Evolutionary conservation across 2,329 filamentous ascomycete species (phyloP).

Genomic region (Hypomyces perniciosus): DNA sequence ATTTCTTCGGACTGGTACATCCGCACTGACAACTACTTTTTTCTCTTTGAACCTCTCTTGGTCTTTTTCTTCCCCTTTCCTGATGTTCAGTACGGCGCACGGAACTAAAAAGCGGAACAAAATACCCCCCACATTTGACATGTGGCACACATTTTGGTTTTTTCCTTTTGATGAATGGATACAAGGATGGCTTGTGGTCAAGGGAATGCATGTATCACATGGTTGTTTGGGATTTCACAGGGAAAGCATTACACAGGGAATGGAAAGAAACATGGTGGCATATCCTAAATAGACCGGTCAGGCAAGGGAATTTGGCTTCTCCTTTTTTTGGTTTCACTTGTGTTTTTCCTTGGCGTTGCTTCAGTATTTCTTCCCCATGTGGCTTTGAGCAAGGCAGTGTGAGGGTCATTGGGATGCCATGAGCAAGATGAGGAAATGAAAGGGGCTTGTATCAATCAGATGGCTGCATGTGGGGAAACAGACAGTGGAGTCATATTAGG

Average conservation of each 20-base stretch:
- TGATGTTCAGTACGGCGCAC: conserved; percentile 24
- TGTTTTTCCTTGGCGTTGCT: not conserved
- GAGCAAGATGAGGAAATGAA: not conserved
- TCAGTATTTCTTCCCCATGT: not conserved
- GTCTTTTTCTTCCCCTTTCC: conserved; percentile 20
- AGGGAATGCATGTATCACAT: conserved; percentile 8
- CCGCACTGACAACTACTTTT: not conserved
- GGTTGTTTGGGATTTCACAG: conserved; percentile 8
- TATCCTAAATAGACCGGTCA: conserved; percentile 10
- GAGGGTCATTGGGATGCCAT: not conserved
- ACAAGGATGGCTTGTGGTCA: conserved; percentile 5
- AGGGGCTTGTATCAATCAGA: conserved; percentile 6
- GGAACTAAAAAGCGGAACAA: conserved; percentile 25
- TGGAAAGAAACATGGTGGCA: conserved; percentile 10
- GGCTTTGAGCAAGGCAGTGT: not conserved
- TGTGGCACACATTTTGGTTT: conserved; percentile 6
- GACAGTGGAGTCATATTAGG: not conserved
- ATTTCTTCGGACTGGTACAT: too few relatives aligned
- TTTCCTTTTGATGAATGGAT: conserved; percentile 7
- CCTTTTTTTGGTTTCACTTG: conserved; percentile 9
- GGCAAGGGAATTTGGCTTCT: conserved; percentile 9
- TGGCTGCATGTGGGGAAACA: conserved; percentile 4
- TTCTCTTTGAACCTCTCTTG: conserved; percentile 11
- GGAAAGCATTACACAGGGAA: conserved; percentile 11
- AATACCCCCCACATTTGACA: conserved; percentile 26